Conservation (phyloP, 768 basidiomycete genomes). For the Pleurotus cornucopiae region DNA sequence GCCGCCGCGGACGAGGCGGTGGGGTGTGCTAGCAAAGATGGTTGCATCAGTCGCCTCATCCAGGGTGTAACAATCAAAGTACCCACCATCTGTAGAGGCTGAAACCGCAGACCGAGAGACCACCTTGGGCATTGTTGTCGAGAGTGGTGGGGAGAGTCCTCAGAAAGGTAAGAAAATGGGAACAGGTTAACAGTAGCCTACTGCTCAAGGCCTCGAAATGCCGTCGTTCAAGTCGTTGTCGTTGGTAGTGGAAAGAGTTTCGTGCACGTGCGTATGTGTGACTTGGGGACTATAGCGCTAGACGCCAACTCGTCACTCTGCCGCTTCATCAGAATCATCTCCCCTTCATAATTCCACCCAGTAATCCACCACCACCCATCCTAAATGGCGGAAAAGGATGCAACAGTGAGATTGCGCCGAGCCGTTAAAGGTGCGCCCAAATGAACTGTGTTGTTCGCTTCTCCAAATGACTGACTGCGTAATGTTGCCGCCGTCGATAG, state of each 20-base stretch:
- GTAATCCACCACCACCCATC: slow-evolving; percentile 16
- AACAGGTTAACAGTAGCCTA: not conserved
- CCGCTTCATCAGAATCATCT: no score
- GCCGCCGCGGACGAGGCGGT: slow-evolving; percentile 76
- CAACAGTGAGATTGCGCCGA: slow-evolving; percentile 66
- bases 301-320: slow-evolving; percentile 5
- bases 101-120: slow-evolving; percentile 86
- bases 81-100: slow-evolving; percentile 79
- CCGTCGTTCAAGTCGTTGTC: no score
- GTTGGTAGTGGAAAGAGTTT: no score
- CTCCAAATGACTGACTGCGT: slow-evolving; percentile 2
- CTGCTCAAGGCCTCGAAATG: no score
- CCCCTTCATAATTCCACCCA: slow-evolving; percentile 7
- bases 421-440: slow-evolving; percentile 66
- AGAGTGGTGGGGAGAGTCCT: slow-evolving; percentile 6
- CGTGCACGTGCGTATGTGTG: slow-evolving; percentile 3
- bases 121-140: slow-evolving; percentile 77
- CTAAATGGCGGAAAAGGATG: slow-evolving; percentile 80
- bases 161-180: not conserved
- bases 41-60: no score
- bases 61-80: not conserved
- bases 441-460: not conserved
- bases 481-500: slow-evolving; percentile 36
- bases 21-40: slow-evolving; percentile 51
- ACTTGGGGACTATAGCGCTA: slow-evolving; percentile 3